Evolutionary conservation across 2,329 filamentous ascomycete genomes (phyloP).

Genomic region (Talaromyces sp.): DNA sequence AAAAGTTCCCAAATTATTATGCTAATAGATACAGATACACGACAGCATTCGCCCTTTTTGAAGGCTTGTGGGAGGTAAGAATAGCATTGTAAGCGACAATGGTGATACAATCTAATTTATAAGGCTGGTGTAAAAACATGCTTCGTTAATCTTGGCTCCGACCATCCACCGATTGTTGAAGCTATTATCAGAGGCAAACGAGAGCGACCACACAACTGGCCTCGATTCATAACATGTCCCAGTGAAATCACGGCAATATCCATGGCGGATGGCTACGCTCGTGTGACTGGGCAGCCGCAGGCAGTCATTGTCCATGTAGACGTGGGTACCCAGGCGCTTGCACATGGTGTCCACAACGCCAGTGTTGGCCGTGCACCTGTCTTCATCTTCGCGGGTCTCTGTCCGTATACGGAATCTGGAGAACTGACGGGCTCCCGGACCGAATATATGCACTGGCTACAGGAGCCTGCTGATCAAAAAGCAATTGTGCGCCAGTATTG

Average conservation of each 20-base stretch:
- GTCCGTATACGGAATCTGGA: slow-evolving; percentile 67
- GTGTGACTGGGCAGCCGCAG: slow-evolving; percentile 58
- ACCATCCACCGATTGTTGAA: slow-evolving; percentile 69
- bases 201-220: slow-evolving; percentile 39
- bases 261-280: slow-evolving; percentile 74
- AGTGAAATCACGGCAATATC: slow-evolving; percentile 80
- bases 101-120: neutral
- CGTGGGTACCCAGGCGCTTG: slow-evolving; percentile 72
- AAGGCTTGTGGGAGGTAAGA: neutral
- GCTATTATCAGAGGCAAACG: slow-evolving; percentile 70
- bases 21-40: neutral
- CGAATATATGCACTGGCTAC: slow-evolving; percentile 77
- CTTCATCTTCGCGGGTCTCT: slow-evolving; percentile 66
- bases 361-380: slow-evolving; percentile 66
- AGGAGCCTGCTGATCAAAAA: slow-evolving; percentile 72
- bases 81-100: neutral
- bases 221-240: slow-evolving; percentile 61
- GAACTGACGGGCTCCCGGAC: slow-evolving; percentile 67
- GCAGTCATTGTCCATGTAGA: slow-evolving; percentile 69
- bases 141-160: slow-evolving; percentile 34
- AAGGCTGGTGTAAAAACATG: slow-evolving; percentile 36
- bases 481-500: slow-evolving; percentile 75
- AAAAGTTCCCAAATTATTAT: neutral
- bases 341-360: slow-evolving; percentile 65
- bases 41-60: neutral